A percentile compares a stretch with the other conserved stretches of the same genome.
phyloP scores from a whole-genome alignment of 2,329 filamentous ascomycete genomes.

The Colletotrichum echinochloae region DNA sequence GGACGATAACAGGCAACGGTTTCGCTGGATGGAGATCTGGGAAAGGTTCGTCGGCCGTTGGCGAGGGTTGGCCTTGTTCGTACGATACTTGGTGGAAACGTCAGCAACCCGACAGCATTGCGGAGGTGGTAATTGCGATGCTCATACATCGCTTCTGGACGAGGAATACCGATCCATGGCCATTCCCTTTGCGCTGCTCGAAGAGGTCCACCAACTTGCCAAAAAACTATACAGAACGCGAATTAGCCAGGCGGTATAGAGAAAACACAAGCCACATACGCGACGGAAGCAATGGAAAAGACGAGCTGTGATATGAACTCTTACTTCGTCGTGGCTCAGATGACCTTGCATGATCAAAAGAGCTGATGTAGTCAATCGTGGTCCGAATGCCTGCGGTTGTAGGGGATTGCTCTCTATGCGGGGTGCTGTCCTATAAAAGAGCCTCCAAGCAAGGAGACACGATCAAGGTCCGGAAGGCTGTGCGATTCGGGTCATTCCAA shows the following conservation, averaged over 20 bases:
- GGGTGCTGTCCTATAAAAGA: background rate
- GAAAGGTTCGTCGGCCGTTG: conserved; percentile 61
- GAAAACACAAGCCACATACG: conserved; percentile 18
- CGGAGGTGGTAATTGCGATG: background rate
- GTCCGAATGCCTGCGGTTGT: background rate
- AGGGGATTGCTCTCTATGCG: background rate
- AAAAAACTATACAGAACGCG: conserved; percentile 72
- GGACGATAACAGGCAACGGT: conserved; percentile 80
- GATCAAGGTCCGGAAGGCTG: background rate
- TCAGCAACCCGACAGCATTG: conserved; percentile 12
- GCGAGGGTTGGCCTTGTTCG: conserved; percentile 56
- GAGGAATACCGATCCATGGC: conserved; percentile 80
- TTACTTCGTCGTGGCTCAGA: conserved; percentile 72
- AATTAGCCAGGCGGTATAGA: background rate
- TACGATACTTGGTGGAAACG: conserved; percentile 53
- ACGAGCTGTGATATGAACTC: background rate
- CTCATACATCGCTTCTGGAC: conserved; percentile 79
- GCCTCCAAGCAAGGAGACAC: background rate
- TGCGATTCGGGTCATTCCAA: background rate
- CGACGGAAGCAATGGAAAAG: background rate
- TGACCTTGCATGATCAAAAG: conserved; percentile 55
- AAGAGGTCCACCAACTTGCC: conserved; percentile 75
- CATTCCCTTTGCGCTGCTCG: conserved; percentile 72
- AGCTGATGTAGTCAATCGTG: background rate
- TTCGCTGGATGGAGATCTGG: conserved; percentile 69